phyloP scores from a whole-genome alignment of 306 rosid species.

The Vicia villosa region DNA sequence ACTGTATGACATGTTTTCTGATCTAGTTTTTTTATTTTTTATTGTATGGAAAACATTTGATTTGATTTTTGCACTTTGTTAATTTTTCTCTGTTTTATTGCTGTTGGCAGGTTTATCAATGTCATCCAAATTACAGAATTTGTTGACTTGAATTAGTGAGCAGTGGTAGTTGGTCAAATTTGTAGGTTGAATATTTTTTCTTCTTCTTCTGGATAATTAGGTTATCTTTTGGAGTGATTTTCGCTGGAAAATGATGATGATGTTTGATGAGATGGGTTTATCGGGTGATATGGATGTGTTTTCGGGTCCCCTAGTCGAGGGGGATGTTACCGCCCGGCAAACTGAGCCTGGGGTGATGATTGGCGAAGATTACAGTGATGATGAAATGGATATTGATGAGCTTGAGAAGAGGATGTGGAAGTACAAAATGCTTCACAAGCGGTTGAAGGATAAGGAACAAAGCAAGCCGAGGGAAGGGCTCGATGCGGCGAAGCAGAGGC shows the following conservation, averaged over 20 bases:
- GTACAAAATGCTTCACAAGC: constrained; percentile 60
- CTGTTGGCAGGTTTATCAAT: constrained; percentile 35
- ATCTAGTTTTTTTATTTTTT: constrained; percentile 18
- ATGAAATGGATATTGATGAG: constrained; percentile 66
- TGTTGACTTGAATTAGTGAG: constrained; percentile 19
- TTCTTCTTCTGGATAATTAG: neutral
- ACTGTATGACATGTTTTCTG: neutral
- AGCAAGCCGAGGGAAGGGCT: constrained; percentile 57
- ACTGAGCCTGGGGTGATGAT: constrained; percentile 53
- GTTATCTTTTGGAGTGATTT: constrained; percentile 16
- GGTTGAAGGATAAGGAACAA: constrained; percentile 71
- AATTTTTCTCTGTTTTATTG: constrained; percentile 29
- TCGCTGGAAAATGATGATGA: constrained; percentile 46
- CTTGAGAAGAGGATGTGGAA: constrained; percentile 86
- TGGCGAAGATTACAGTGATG: constrained; percentile 72
- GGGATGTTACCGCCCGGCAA: constrained; percentile 47
- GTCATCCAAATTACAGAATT: constrained; percentile 1
- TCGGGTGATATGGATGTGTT: constrained; percentile 61
- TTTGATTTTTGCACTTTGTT: neutral
- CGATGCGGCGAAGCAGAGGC: constrained; percentile 62
- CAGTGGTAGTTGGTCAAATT: constrained; percentile 16
- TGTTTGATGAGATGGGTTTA: constrained; percentile 62
- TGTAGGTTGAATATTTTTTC: neutral
- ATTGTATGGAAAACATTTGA: neutral
- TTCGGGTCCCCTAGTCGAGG: constrained; percentile 51